Conservation (phyloP, 108 stramenopile genomes). For the Skeletonema tropicum region DNA sequence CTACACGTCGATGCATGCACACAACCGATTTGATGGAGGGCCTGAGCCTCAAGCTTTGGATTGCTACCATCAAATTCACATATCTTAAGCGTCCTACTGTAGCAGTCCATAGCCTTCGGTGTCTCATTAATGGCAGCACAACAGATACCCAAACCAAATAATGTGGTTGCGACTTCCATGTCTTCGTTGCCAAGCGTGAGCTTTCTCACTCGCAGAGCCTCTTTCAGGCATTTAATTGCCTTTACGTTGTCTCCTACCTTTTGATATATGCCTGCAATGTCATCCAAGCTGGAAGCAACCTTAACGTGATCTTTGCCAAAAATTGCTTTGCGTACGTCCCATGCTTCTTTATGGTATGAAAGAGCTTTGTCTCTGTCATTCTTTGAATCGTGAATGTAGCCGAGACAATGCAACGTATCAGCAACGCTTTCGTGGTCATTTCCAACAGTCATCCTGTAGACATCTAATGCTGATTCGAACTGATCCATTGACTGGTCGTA, state of each 20-base stretch:
- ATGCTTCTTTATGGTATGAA: constrained; percentile 54
- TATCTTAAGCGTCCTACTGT: constrained; percentile 43
- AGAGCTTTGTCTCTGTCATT: constrained; percentile 38
- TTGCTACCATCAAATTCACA: constrained; percentile 26
- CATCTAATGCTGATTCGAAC: constrained; percentile 39
- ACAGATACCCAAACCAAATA: constrained; percentile 64
- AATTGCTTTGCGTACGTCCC: constrained; percentile 45
- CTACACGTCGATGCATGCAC: constrained; percentile 41
- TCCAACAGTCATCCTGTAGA: constrained; percentile 44
- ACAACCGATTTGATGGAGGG: constrained; percentile 63
- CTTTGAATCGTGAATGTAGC: constrained; percentile 45
- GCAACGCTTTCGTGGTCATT: constrained; percentile 49
- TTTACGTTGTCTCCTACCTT: constrained; percentile 47
- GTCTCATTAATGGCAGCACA: constrained; percentile 43
- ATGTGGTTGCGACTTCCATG: constrained; percentile 52
- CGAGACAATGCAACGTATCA: constrained; percentile 45
- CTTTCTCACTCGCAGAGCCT: constrained; percentile 54
- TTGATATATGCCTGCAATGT: constrained; percentile 55
- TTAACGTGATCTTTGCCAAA: constrained; percentile 50
- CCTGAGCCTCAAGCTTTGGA: constrained; percentile 55
- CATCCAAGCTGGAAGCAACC: constrained; percentile 56
- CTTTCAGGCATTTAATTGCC: constrained; percentile 53
- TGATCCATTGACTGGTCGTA: constrained; percentile 40
- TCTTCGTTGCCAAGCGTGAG: constrained; percentile 32
- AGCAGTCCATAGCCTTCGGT: constrained; percentile 52